phyloP scores from a whole-genome alignment of 73 alveolate species.

The Paramecium caudatum region DNA sequence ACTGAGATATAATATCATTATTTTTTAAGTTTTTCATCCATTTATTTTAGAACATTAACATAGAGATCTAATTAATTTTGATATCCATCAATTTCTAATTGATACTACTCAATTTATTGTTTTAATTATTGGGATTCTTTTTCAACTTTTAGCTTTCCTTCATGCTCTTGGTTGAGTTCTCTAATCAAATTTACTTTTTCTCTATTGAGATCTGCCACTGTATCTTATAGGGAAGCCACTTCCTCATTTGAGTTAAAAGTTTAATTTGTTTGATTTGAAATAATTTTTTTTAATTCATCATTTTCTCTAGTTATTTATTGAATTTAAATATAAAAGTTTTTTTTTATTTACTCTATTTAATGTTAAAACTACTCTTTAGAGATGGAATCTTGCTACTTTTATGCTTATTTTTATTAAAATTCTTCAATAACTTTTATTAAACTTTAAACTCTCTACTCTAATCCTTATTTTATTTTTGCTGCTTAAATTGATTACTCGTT shows the following conservation, averaged over 20 bases:
- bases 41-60: conserved; percentile 51
- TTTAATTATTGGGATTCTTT: conserved; percentile 22
- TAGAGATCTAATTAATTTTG: conserved; percentile 63
- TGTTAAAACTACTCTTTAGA: conserved; percentile 4
- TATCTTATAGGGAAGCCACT: conserved; percentile 32
- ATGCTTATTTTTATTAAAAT: not conserved
- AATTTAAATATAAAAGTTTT: conserved; percentile 42
- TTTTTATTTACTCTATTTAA: conserved; percentile 10
- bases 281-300: conserved; percentile 31
- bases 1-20: not conserved
- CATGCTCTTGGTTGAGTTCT: conserved; percentile 60
- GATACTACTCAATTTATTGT: conserved; percentile 46
- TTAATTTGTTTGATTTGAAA: not conserved
- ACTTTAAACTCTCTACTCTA: conserved; percentile 44
- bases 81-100: conserved; percentile 32
- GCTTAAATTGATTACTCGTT: not conserved
- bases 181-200: conserved; percentile 55
- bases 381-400: not conserved
- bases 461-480: not conserved
- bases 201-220: conserved; percentile 61
- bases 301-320: conserved; percentile 40
- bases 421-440: conserved; percentile 60
- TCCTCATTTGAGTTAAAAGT: conserved; percentile 33
- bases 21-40: conserved; percentile 59
- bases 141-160: conserved; percentile 26